A percentile compares a stretch with the other conserved stretches of the same genome.
These are phyloP conservation scores for Apiospora saccharicola DNA, from an alignment of 2,329 filamentous ascomycete species.

Conservation along the genomic window DNA sequence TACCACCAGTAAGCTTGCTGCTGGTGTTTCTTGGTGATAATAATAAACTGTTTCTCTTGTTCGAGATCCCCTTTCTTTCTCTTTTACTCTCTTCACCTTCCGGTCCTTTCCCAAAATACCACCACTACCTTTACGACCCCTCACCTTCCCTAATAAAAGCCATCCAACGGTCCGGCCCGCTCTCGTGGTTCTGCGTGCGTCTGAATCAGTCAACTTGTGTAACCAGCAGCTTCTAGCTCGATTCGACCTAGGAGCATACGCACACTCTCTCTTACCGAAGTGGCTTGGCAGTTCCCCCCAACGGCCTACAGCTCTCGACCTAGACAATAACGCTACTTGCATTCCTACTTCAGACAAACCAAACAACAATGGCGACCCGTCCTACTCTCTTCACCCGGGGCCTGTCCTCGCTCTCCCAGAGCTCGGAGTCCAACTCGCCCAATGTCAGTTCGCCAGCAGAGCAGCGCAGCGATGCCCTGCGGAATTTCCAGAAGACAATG, in stretches of 20 bases:
- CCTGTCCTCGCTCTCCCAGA: conserved; percentile 68
- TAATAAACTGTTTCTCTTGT: conserved; percentile 23
- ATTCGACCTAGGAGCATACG: conserved; percentile 6
- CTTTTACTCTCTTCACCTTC: conserved; percentile 5
- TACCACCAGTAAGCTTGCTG: conserved; percentile 7
- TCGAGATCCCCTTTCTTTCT: conserved; percentile 1
- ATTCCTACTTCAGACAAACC: not conserved
- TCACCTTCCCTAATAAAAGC: conserved; percentile 8
- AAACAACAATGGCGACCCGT: conserved; percentile 58
- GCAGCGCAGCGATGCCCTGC: conserved; percentile 80
- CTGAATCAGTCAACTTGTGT: conserved; percentile 6
- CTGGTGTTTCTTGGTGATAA: not conserved
- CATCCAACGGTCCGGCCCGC: conserved; percentile 20
- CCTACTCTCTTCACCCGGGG: conserved; percentile 68
- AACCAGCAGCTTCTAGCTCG: conserved; percentile 6
- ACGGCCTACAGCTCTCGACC: not conserved
- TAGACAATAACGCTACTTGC: not conserved
- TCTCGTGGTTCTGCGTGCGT: not conserved
- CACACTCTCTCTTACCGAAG: not conserved
- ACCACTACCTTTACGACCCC: conserved; percentile 18
- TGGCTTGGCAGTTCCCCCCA: not conserved
- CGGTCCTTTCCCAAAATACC: conserved; percentile 6
- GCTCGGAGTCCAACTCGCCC: conserved; percentile 64
- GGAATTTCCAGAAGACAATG: conserved; percentile 80
- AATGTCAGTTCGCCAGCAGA: conserved; percentile 73